Conservation (phyloP, 2,329 filamentous ascomycete species). For the Apiospora koreana region DNA sequence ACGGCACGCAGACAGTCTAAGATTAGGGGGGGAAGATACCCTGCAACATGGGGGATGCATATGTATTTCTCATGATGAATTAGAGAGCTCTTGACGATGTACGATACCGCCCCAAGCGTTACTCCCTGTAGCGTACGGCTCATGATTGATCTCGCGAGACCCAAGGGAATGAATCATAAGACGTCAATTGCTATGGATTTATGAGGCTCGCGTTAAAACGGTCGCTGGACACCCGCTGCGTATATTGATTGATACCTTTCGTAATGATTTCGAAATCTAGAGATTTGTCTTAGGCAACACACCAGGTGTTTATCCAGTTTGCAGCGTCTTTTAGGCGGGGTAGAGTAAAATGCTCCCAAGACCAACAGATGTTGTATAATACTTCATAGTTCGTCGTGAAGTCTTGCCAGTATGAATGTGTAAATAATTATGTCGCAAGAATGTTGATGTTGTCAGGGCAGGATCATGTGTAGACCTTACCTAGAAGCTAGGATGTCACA, state of each 20-base stretch:
- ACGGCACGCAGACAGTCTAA: slow-evolving; percentile 81
- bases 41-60: neutral
- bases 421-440: too few species aligned
- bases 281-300: neutral
- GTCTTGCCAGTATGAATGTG: too few species aligned
- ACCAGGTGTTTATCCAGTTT: neutral
- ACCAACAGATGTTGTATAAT: too few species aligned
- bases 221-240: neutral
- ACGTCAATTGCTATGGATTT: neutral
- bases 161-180: neutral
- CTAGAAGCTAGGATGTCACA: neutral
- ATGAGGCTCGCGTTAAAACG: neutral
- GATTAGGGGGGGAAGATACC: neutral
- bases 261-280: neutral
- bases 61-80: neutral
- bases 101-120: neutral
- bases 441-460: too few species aligned
- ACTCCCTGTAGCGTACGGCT: neutral
- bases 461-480: too few species aligned
- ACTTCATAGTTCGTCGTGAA: too few species aligned
- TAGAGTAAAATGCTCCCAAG: too few species aligned
- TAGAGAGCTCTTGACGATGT: neutral
- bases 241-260: too few species aligned
- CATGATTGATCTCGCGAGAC: neutral
- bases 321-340: too few species aligned